These are phyloP conservation scores for Endoconidiophora polonica DNA, from an alignment of 2,329 filamentous ascomycete species.

Conservation along the genomic window DNA sequence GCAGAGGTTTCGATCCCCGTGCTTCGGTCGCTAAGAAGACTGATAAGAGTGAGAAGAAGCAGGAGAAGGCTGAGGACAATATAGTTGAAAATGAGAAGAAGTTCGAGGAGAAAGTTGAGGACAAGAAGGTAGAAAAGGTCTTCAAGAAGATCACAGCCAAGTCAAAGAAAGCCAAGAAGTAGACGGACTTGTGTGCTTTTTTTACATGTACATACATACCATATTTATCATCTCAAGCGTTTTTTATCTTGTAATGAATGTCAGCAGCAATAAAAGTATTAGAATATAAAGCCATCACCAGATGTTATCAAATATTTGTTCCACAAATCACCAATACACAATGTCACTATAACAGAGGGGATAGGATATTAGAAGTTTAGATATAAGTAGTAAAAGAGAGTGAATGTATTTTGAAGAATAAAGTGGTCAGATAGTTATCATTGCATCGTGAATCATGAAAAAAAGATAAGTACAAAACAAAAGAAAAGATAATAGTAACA, in stretches of 20 bases:
- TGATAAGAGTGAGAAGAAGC: conserved; percentile 5
- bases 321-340: not conserved
- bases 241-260: conserved; percentile 2
- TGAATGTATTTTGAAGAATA: not conserved
- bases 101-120: not conserved
- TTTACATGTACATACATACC: not conserved
- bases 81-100: not conserved
- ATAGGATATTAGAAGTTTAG: conserved; percentile 5
- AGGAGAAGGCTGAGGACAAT: conserved; percentile 7
- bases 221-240: not conserved
- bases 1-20: conserved; percentile 57
- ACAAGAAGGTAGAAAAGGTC: conserved; percentile 11
- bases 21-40: conserved; percentile 19
- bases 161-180: conserved; percentile 12
- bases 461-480: conserved; percentile 3
- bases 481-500: conserved; percentile 1
- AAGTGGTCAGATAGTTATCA: conserved; percentile 5
- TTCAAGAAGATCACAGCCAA: conserved; percentile 6
- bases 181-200: conserved; percentile 3
- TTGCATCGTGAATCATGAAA: conserved; percentile 13
- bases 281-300: conserved; percentile 7
- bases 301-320: not conserved
- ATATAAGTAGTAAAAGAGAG: conserved; percentile 1
- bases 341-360: not conserved
- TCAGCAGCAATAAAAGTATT: conserved; percentile 10